Conservation (phyloP, 140 eudicot genomes). For the Cichorium intybus region DNA sequence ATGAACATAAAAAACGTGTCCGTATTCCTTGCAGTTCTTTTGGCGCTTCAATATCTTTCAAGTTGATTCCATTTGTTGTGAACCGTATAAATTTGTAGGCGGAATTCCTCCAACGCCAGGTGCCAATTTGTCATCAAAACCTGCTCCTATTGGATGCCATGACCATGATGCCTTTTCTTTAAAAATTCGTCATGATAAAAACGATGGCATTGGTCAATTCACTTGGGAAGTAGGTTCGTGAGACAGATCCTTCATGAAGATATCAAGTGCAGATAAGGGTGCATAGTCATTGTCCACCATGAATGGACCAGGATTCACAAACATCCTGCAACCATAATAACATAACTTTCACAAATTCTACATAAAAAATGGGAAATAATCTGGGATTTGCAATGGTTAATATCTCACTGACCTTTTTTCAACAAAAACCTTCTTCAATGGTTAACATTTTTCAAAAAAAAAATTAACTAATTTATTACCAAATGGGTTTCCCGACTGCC, state of each 20-base stretch:
- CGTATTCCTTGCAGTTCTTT: no score
- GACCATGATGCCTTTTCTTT: conserved; percentile 50
- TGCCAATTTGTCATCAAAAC: conserved; percentile 60
- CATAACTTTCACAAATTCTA: neutral
- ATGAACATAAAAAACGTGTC: no score
- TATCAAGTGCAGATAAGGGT: conserved; percentile 94
- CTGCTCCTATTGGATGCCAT: conserved; percentile 29
- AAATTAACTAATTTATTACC: no score
- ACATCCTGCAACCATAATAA: conserved; percentile 68
- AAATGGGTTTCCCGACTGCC: no score
- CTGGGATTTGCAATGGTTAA: no score
- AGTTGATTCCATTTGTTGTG: no score
- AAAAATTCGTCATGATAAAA: no score
- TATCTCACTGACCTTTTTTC: no score
- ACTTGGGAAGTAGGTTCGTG: conserved; percentile 21
- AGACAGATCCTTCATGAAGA: conserved; percentile 96
- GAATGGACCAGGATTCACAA: conserved; percentile 97
- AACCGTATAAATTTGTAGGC: conserved; percentile 37
- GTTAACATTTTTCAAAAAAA: no score
- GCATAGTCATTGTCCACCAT: conserved; percentile 92
- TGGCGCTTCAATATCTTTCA: no score
- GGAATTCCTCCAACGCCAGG: conserved; percentile 78
- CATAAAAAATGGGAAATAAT: neutral
- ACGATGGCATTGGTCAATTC: conserved; percentile 8
- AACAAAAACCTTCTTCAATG: no score